Conservation (phyloP, 2,329 filamentous ascomycete genomes). For the Onygenales sp. region DNA sequence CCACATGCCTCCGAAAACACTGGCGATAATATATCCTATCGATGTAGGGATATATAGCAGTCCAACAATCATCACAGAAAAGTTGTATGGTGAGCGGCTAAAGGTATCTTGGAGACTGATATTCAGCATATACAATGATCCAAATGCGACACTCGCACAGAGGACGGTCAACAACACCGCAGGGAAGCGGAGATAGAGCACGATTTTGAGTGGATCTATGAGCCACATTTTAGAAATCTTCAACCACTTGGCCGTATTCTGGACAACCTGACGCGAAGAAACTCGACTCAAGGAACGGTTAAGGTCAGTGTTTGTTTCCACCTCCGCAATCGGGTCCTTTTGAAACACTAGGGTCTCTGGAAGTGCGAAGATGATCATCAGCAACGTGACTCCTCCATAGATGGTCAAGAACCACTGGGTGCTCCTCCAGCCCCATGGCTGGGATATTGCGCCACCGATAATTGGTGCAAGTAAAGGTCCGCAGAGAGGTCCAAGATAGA, state of each 20-base stretch:
- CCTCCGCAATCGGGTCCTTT: constrained; percentile 23
- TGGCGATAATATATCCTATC: constrained; percentile 61
- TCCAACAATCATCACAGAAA: constrained; percentile 58
- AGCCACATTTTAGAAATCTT: constrained; percentile 51
- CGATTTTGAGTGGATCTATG: constrained; percentile 61
- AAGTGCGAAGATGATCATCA: constrained; percentile 33
- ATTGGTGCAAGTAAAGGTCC: constrained; percentile 69
- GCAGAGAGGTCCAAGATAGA: constrained; percentile 68
- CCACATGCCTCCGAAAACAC: constrained; percentile 64
- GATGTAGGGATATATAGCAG: constrained; percentile 69
- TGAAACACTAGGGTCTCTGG: constrained; percentile 32
- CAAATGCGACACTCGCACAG: constrained; percentile 66
- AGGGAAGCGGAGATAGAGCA: constrained; percentile 64
- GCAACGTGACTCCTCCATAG: constrained; percentile 47
- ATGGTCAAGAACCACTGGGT: constrained; percentile 70
- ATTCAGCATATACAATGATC: constrained; percentile 66
- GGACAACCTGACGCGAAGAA: constrained; percentile 54
- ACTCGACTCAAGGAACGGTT: constrained; percentile 37
- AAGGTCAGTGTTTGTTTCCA: constrained; percentile 6
- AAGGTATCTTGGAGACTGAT: constrained; percentile 67
- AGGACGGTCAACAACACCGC: constrained; percentile 64
- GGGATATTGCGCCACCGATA: constrained; percentile 62
- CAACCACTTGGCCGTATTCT: constrained; percentile 45
- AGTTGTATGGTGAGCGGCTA: constrained; percentile 57
- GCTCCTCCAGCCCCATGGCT: constrained; percentile 62